Evolutionary conservation across 257 asterid genomes (phyloP), one percentile per base, ranked within the genome.

Genomic region (Nyctanthes arbortristis): DNA sequence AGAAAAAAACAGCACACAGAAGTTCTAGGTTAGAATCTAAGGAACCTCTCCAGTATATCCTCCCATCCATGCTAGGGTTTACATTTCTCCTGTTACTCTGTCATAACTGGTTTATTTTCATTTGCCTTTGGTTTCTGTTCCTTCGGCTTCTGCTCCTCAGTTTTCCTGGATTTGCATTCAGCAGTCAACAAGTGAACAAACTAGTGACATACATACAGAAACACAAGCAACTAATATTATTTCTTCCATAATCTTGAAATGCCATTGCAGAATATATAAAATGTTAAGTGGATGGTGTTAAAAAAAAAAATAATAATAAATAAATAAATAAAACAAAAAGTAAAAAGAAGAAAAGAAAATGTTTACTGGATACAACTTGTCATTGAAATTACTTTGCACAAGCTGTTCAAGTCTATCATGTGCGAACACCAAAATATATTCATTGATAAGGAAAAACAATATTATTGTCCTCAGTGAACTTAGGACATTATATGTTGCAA

Each of bases 71-170:
- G 72, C 67, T 49, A 68, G 10, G 13, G 60, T 45, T 49, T 7
- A 66, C 65, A 40, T 55, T 64, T 28, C 63, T 66, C 67, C 28
- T 13, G 6, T 84, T 74, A 89, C 70, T 94, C 99, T 20, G 75
- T 91, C 99, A 94, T 91, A 70, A 94, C 84, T 33, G 99, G 99
- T 68, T 91, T 91, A 77, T 94, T 94, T 75, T 94, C 99, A 59
- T 69, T 94, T 67, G 96, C 96, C 79, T 94, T 94, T 7, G 95
- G 92, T 92, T 43, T 91, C 67, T 92, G 96, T 66, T 91, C 97
- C 92, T 83, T 91, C 16, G 99, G 99, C 87, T 84, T 94, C 78
- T 88, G 95, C 83, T 94, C 99, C 70, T 94, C 99, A 25, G 84
- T 81, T 94, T 91, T 94, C 93, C 99, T 94, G 71, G 28, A 72